A percentile compares a stretch with the other conserved stretches of the same genome.
phyloP scores from a whole-genome alignment of 129 eudicot genomes.

The Dittrichia graveolens region DNA sequence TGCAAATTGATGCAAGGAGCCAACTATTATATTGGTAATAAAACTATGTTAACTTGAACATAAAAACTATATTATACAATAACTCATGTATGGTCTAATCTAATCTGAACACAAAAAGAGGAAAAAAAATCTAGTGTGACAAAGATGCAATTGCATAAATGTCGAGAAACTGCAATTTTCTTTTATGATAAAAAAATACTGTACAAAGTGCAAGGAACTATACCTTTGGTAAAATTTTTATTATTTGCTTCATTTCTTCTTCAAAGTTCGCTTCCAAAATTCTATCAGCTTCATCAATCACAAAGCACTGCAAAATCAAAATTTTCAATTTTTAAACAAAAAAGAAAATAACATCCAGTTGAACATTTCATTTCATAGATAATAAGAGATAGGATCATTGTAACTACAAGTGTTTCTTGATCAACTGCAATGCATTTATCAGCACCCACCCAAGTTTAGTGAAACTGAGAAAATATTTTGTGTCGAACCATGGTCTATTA shows the following conservation, averaged over 20 bases:
- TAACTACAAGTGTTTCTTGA: neutral
- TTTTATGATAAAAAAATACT: neutral
- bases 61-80: neutral
- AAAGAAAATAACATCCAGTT: too few relatives aligned
- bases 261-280: slow-evolving; percentile 93
- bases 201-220: neutral
- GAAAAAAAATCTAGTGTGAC: neutral
- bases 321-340: neutral
- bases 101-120: neutral
- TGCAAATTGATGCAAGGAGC: slow-evolving; percentile 1
- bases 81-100: neutral
- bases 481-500: too few relatives aligned
- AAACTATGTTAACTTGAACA: neutral
- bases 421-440: neutral
- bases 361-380: too few relatives aligned
- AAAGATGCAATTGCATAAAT: neutral
- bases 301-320: slow-evolving; percentile 63
- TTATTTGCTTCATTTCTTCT: slow-evolving; percentile 86
- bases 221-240: slow-evolving; percentile 86
- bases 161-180: neutral
- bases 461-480: too few relatives aligned
- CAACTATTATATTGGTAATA: neutral
- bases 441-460: too few relatives aligned
- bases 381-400: too few relatives aligned
- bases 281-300: slow-evolving; percentile 96